phyloP scores from a whole-genome alignment of 441 rosid genomes.

The Eutrema salsugineum region DNA sequence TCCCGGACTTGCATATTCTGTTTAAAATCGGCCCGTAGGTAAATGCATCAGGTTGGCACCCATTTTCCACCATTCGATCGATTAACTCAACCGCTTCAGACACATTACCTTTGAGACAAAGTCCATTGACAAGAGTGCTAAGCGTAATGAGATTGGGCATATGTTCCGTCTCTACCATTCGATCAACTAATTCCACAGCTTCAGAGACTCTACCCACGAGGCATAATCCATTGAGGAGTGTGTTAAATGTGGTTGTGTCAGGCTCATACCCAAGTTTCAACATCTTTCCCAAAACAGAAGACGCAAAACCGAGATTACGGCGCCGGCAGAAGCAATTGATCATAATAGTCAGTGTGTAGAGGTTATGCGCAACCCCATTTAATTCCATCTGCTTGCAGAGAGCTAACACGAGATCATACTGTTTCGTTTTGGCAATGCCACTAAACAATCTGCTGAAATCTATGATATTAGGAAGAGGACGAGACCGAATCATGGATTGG shows the following conservation, averaged over 20 bases:
- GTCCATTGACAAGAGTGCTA: background rate
- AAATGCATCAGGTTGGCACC: background rate
- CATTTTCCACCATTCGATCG: background rate
- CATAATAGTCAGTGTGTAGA: background rate
- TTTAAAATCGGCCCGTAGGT: background rate
- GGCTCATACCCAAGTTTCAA: background rate
- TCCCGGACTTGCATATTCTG: background rate
- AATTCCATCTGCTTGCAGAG: background rate
- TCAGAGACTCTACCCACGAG: background rate
- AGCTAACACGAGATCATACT: background rate
- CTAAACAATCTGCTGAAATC: constrained; percentile 10
- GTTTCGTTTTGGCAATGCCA: background rate
- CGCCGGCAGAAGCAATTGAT: background rate
- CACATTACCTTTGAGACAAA: background rate
- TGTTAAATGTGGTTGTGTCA: background rate
- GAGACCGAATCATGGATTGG: background rate
- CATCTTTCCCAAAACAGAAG: background rate
- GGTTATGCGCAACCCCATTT: background rate
- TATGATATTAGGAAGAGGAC: background rate
- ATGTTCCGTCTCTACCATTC: background rate
- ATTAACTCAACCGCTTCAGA: background rate
- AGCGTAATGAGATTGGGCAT: background rate
- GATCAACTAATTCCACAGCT: background rate
- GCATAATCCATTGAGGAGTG: background rate
- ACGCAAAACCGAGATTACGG: background rate